Evolutionary conservation across 495 filamentous ascomycete species (phyloP).

Genomic region (Gamarada debralockiae): DNA sequence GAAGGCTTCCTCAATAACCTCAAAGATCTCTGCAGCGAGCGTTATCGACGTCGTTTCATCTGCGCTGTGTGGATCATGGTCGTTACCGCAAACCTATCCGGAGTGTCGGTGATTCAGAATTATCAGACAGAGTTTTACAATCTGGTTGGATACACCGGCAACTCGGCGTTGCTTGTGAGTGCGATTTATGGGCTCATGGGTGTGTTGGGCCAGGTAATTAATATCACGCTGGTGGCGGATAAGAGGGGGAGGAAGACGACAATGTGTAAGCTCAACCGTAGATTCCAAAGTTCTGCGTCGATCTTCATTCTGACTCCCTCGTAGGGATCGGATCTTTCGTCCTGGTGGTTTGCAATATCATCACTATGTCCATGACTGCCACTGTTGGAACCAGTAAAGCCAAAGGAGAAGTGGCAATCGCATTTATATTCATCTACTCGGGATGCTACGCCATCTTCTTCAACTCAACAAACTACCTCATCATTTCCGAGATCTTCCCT

Average conservation of each 20-base stretch:
- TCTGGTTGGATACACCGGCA: constrained; percentile 2
- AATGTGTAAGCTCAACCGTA: constrained; percentile 7
- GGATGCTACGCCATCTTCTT: constrained; percentile 28
- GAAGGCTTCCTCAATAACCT: not conserved
- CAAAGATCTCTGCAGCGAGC: not conserved
- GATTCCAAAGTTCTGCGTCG: not conserved
- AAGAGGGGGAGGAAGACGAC: constrained; percentile 16
- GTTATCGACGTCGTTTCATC: not conserved
- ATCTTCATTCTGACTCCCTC: not conserved
- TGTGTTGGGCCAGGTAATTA: constrained; percentile 9
- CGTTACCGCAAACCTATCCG: not conserved
- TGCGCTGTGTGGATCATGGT: not conserved
- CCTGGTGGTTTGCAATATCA: not conserved
- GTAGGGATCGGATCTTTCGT: constrained; percentile 1
- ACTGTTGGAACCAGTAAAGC: not conserved
- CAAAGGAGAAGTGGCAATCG: constrained; percentile 4
- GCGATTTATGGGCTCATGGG: constrained; percentile 16
- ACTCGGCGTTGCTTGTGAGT: constrained; percentile 3
- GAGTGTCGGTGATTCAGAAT: constrained; percentile 7
- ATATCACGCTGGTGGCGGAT: constrained; percentile 7
- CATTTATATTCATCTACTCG: constrained; percentile 23
- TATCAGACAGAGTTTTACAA: constrained; percentile 15
- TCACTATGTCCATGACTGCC: not conserved
- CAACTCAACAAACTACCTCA: constrained; percentile 26
- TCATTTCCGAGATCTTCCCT: constrained; percentile 21